Evolutionary conservation across 768 basidiomycete species (phyloP).

Genomic region (Leucosporidium creatinivorum): DNA sequence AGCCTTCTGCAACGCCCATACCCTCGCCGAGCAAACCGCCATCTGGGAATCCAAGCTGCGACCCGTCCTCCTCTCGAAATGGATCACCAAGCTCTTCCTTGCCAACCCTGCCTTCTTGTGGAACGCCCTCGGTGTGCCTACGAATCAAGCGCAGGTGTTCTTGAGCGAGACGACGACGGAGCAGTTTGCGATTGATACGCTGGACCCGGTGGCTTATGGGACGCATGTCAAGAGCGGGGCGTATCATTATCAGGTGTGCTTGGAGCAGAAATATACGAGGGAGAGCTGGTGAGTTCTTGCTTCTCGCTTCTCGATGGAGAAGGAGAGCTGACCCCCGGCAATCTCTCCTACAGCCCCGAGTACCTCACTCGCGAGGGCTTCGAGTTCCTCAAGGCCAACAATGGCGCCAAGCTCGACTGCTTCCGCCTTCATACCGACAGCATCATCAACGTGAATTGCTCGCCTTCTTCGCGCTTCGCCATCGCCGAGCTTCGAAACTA

Average conservation of each 20-base stretch:
- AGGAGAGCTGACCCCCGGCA: neutral
- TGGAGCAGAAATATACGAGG: constrained; percentile 20
- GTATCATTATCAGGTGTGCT: constrained; percentile 54
- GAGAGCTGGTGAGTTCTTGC: constrained; percentile 51
- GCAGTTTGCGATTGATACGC: constrained; percentile 44
- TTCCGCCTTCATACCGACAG: constrained; percentile 68
- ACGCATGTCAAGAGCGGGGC: constrained; percentile 53
- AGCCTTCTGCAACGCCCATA: constrained; percentile 52
- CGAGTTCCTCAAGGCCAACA: constrained; percentile 50
- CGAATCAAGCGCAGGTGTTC: constrained; percentile 47
- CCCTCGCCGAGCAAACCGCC: constrained; percentile 52
- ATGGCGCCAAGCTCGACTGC: constrained; percentile 48
- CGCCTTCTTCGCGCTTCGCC: neutral
- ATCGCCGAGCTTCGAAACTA: constrained; percentile 42
- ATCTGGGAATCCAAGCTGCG: constrained; percentile 59
- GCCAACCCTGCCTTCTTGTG: constrained; percentile 50
- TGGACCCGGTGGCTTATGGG: constrained; percentile 44
- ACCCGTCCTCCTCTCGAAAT: constrained; percentile 56
- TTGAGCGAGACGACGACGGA: constrained; percentile 37
- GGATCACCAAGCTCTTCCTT: constrained; percentile 26
- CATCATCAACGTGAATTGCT: constrained; percentile 48
- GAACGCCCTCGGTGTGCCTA: constrained; percentile 36
- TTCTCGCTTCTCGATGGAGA: constrained; percentile 48
- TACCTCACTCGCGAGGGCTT: constrained; percentile 62
- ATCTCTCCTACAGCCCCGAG: constrained; percentile 45